These are phyloP conservation scores for Dalechampia spathulata DNA, from an alignment of 441 rosid species.

Conservation along the genomic window DNA sequence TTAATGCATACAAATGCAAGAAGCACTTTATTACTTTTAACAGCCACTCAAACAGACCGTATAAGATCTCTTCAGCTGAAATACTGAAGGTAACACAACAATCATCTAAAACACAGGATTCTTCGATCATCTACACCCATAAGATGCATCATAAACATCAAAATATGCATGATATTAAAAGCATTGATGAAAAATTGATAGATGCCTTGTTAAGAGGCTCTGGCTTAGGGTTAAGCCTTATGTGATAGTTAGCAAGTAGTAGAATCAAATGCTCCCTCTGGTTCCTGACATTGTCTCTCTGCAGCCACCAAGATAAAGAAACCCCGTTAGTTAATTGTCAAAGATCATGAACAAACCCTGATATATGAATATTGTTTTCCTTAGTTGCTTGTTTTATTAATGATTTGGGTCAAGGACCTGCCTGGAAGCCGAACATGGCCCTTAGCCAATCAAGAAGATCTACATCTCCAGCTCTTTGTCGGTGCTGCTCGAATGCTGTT, in stretches of 20 bases:
- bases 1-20: too few relatives aligned
- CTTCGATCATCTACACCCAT: too few relatives aligned
- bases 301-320: slow-evolving; percentile 24
- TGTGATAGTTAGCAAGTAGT: slow-evolving; percentile 81
- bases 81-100: slow-evolving; percentile 1
- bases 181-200: slow-evolving; percentile 8
- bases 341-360: slow-evolving; percentile 4
- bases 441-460: slow-evolving; percentile 98
- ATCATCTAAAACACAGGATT: neutral
- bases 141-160: neutral
- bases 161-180: neutral
- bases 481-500: slow-evolving; percentile 63
- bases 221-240: slow-evolving; percentile 80
- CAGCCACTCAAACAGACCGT: too few relatives aligned
- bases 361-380: neutral
- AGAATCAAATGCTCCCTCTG: slow-evolving; percentile 95
- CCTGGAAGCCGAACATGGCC: slow-evolving; percentile 99
- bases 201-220: slow-evolving; percentile 91
- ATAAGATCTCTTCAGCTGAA: neutral
- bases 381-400: slow-evolving; percentile 5
- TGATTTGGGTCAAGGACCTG: slow-evolving; percentile 23
- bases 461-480: slow-evolving; percentile 76
- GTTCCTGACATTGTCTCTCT: slow-evolving; percentile 94
- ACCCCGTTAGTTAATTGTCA: slow-evolving; percentile 9
- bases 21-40: too few relatives aligned